Evolutionary conservation across 768 basidiomycete genomes (phyloP).

Genomic region (Cantharellus anzutake): DNA sequence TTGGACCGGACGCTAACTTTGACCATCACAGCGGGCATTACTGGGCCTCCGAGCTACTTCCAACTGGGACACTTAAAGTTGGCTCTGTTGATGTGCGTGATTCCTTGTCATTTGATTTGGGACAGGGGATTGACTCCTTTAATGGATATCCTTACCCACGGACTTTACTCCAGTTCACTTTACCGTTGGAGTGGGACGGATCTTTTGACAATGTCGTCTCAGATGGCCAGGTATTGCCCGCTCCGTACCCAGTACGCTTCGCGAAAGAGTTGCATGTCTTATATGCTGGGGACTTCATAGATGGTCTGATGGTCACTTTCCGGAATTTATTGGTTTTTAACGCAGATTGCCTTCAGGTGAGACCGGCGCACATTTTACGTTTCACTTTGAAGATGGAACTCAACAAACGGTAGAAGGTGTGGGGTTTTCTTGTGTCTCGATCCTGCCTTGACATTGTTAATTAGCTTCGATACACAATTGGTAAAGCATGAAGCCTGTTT

Average conservation of each 20-base stretch:
- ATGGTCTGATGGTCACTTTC: slow-evolving; percentile 19
- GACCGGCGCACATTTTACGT: slow-evolving; percentile 28
- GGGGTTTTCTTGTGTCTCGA: neutral
- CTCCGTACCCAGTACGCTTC: slow-evolving; percentile 16
- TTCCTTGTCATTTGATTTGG: neutral
- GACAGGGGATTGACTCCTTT: neutral
- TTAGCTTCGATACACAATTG: slow-evolving; percentile 11
- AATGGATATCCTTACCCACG: too few relatives aligned
- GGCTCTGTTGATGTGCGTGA: slow-evolving; percentile 5
- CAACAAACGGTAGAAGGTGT: slow-evolving; percentile 8
- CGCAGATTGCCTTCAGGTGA: slow-evolving; percentile 18
- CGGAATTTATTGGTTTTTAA: neutral
- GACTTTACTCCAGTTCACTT: slow-evolving; percentile 1
- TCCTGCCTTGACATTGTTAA: neutral
- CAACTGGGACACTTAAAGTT: slow-evolving; percentile 1
- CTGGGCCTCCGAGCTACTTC: slow-evolving; percentile 6
- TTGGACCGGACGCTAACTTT: slow-evolving; percentile 9
- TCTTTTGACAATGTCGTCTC: slow-evolving; percentile 28
- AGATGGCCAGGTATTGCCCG: slow-evolving; percentile 22
- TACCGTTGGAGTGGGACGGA: slow-evolving; percentile 2
- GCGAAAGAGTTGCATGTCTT: slow-evolving; percentile 23
- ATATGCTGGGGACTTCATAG: slow-evolving; percentile 23
- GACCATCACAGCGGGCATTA: slow-evolving; percentile 4
- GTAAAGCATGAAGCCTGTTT: neutral
- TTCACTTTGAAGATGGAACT: slow-evolving; percentile 11